Evolutionary conservation across 495 filamentous ascomycete genomes (phyloP), one percentile per base, ranked within the genome.

Genomic region (Penicillium tannophilum): DNA sequence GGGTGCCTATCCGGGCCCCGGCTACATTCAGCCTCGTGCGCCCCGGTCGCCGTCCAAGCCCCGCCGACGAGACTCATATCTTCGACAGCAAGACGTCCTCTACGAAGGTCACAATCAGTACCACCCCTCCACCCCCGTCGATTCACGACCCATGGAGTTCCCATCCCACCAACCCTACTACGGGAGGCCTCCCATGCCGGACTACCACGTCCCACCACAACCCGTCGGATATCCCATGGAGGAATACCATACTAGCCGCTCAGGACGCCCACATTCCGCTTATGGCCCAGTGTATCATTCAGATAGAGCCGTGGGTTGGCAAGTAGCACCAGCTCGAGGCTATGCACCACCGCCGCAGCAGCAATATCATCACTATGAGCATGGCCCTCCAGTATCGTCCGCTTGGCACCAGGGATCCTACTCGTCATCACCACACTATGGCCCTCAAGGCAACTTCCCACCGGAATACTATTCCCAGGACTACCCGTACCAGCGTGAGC

Each of bases 301-400:
- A 55, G 66, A 64, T 33, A 17, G 78, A 53, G 77, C 79, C 17
- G 60, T 77, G 58, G 81, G 79, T 19, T 53, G 42, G 49, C 36
- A 69, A 49, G 67, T 73, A 68, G 46, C 52, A 16, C 64, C 66
- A 42, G 46, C 72, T 50, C 60, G 51, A 17, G 65, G 76, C 64
- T 79, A 78, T 49, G 58, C 52, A 42, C 56, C 67, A 44, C 61
- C 63, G 36, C 69, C 63, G 41, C 56, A 44, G 35, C 20, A 16
- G 7, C 43, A 7, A 16, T 35, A 20, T 31, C 42, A 61, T 57
- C 70, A 52, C 50, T 73, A 72, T 52, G 75, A 77, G 5, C 65
- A 49, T 4, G 51, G 67, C 57, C 73, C 75, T 1, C 75, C 77
- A 28, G 66, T 64, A 9, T 68, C 75, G 39, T 51, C 30, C 58